A percentile compares a stretch with the other conserved stretches of the same genome.
phyloP scores from a whole-genome alignment of 768 basidiomycete genomes.

The Leccinum subtestaceum region DNA sequence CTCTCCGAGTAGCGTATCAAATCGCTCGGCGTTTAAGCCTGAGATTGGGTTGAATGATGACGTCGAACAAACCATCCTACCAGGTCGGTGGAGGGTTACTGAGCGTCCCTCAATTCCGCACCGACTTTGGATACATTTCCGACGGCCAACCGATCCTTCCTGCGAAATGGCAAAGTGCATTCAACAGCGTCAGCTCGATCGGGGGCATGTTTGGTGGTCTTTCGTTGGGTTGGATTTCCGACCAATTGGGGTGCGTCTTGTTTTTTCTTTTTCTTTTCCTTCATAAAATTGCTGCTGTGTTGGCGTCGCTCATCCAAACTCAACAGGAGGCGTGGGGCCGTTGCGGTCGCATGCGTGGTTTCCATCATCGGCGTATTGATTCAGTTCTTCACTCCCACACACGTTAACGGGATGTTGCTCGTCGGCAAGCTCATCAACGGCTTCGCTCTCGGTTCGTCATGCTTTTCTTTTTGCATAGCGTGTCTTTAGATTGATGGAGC shows the following conservation, averaged over 20 bases:
- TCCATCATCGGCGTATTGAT: constrained; percentile 24
- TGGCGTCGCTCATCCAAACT: neutral
- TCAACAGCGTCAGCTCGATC: constrained; percentile 24
- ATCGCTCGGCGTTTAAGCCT: neutral
- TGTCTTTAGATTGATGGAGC: neutral
- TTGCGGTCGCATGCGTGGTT: constrained; percentile 19
- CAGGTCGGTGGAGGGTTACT: constrained; percentile 23
- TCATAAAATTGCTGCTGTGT: neutral
- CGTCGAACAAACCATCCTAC: neutral
- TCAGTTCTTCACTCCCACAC: constrained; percentile 23
- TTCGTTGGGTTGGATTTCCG: constrained; percentile 23
- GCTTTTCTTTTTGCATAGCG: no score
- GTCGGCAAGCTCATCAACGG: constrained; percentile 27
- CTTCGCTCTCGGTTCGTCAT: constrained; percentile 20
- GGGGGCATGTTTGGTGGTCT: constrained; percentile 29
- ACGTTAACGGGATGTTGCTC: constrained; percentile 26
- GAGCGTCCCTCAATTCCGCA: constrained; percentile 24
- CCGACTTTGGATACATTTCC: constrained; percentile 22
- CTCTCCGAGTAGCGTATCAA: neutral
- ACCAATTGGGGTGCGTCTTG: constrained; percentile 16
- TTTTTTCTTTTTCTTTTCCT: neutral
- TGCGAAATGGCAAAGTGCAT: constrained; percentile 30
- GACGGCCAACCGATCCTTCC: constrained; percentile 12
- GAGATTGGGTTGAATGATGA: neutral
- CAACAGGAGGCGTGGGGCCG: constrained; percentile 25